Conservation (phyloP, 169 alveolate genomes). For the Plasmodium cynomolgi region DNA sequence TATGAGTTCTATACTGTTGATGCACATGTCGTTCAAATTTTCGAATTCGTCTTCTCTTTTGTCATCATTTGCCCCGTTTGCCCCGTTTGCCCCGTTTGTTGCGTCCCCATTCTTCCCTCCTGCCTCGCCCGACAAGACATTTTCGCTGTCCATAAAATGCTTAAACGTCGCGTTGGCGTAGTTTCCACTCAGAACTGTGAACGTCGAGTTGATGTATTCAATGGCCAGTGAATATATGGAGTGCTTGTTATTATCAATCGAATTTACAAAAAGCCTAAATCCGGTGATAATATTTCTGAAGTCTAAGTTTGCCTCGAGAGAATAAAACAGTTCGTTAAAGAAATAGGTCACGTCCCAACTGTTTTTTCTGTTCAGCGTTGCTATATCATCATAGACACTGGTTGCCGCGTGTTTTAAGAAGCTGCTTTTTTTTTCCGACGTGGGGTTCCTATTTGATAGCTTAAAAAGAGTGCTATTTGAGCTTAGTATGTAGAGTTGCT, state of each 20-base stretch:
- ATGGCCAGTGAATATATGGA: conserved; percentile 34
- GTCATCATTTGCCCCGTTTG: background rate
- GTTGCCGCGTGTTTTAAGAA: background rate
- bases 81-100: background rate
- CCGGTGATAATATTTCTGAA: conserved; percentile 66
- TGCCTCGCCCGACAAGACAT: conserved; percentile 2
- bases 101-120: background rate
- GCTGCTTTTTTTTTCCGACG: background rate
- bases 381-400: background rate
- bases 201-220: conserved; percentile 63
- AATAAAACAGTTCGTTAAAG: conserved; percentile 40
- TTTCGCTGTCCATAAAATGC: conserved; percentile 58
- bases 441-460: conserved; percentile 4
- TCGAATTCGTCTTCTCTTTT: conserved; percentile 5
- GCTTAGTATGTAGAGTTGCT: conserved; percentile 58
- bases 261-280: conserved; percentile 58
- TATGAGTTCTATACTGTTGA: conserved; percentile 60
- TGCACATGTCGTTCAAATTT: conserved; percentile 29
- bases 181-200: conserved; percentile 19
- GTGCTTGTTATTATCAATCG: conserved; percentile 41
- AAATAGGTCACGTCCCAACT: conserved; percentile 48
- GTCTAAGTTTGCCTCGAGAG: conserved; percentile 48
- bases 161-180: conserved; percentile 46
- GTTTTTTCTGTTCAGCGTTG: conserved; percentile 14
- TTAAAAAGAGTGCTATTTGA: conserved; percentile 50